Evolutionary conservation across 2,329 filamentous ascomycete genomes (phyloP), one percentile per base, ranked within the genome.

Genomic region (Fusarium setosum): DNA sequence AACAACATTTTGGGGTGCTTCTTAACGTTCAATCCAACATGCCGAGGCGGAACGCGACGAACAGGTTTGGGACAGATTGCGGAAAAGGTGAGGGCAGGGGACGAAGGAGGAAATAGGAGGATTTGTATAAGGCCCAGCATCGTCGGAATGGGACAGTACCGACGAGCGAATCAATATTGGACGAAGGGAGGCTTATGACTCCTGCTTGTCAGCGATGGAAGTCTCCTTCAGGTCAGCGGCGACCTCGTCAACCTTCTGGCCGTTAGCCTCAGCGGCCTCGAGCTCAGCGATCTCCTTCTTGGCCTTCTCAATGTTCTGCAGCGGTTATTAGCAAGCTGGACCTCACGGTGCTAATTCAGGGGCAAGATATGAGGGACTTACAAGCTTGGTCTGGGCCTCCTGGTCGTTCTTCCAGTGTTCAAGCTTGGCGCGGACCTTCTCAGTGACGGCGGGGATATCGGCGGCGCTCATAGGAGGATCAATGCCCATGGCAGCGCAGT

Each of bases 401-500:
- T 98, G 96, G 81, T 97, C 92, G 51, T 87, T 84, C 86, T 97
- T 97, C 94, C 95, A 99, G 80, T 91, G 86, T 26, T 89, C 89
- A 51, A 98, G 86, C 88, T 98, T 98, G 75, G 89, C 92, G 81
- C 95, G 94, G 73, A 98, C 88, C 84, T 97, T 95, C 84, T 97
- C 94, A 44, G 93, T 83, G 13, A 92, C 88, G 61, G 84, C 83
- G 23, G 94, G 89, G 13, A 98, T 90, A 73, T 97, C 95, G 55
- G 89, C 86, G 74, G 93, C 88, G 79, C 89, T 92, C 86, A 95
- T 93, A 29, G 96, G 96, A 51, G 95, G 92, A 60, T 97, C 91
- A 70, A 98, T 88, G 72, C 90, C 90, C 76, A 98, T 86, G 79
- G 92, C 91, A 69, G 88, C 84, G 69, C 97, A 92, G 79, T 97